A percentile compares a stretch with the other conserved stretches of the same genome.
These are phyloP conservation scores for Phialophora verrucosa DNA, from an alignment of 2,329 filamentous ascomycete species.

Conservation along the genomic window DNA sequence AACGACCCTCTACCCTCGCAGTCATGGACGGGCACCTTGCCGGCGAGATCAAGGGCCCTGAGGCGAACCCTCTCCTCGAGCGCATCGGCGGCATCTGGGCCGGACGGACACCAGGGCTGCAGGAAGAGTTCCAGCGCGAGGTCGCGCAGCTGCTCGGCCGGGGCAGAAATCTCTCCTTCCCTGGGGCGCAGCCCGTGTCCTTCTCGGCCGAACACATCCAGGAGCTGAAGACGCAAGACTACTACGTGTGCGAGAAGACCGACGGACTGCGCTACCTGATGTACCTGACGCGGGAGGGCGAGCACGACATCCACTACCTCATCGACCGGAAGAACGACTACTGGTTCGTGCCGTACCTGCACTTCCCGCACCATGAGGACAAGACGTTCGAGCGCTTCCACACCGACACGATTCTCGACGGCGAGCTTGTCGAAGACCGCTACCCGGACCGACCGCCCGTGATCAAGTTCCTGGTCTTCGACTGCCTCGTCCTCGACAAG, in stretches of 20 bases:
- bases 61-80: conserved; percentile 28
- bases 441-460: conserved; percentile 69
- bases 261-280: conserved; percentile 96
- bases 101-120: conserved; percentile 58
- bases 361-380: conserved; percentile 76
- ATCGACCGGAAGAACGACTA: conserved; percentile 99
- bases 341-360: conserved; percentile 79
- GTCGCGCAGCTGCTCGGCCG: conserved; percentile 78
- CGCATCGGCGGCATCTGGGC: conserved; percentile 64
- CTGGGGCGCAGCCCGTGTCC: conserved; percentile 91
- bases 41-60: conserved; percentile 1
- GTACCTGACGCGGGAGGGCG: conserved; percentile 70
- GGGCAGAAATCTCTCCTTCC: conserved; percentile 66
- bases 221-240: conserved; percentile 83
- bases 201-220: conserved; percentile 81
- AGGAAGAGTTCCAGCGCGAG: conserved; percentile 69
- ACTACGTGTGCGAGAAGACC: conserved; percentile 98
- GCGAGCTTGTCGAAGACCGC: conserved; percentile 89
- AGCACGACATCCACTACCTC: conserved; percentile 77
- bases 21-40: not conserved
- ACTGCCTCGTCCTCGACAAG: conserved; percentile 82
- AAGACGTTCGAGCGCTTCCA: conserved; percentile 70
- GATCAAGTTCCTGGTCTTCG: conserved; percentile 89
- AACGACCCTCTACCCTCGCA: not conserved
- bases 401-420: conserved; percentile 81